Evolutionary conservation across 176 grass and related monocot genomes (phyloP), one percentile per base, ranked within the genome.

Genomic region (Guadua angustifolia): DNA sequence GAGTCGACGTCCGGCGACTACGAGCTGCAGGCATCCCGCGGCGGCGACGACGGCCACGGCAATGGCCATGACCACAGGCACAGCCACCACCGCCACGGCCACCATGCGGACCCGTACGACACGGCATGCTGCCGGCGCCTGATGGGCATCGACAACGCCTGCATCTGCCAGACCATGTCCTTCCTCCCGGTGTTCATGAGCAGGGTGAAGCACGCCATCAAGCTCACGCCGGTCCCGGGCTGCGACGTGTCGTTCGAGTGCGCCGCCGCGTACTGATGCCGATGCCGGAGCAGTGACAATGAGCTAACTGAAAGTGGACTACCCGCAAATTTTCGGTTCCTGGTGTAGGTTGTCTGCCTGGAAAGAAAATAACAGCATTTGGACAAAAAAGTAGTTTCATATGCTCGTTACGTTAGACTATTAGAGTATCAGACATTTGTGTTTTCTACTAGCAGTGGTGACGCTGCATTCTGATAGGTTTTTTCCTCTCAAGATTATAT

Each of bases 111-210:
- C 51, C 90, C 93, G 8, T 85, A 88, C 79, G 91, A 93, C 85
- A 89, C 94, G 6, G 91, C 88, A 16, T 96, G 94, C 75, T 96
- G 94, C 91, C 84, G 91, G 11, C 86, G 94, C 4, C 91, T 96
- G 19, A 87, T 81, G 83, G 86, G 91, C 61, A 85, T 93, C 39
- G 89, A 96, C 71, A 88, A 89, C 64, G 88, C 86, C 11, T 96
- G 94, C 85, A 85, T 96, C 84, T 96, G 94, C 74, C 88, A 93
- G 68, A 66, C 85, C 78, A 87, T 96, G 79, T 79, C 83, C 2
- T 90, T 63, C 68, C 88, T 96, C 49, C 91, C 91, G 0, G 76
- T 85, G n/a, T 96, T 96, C 79, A 86, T 96, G 71, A 91, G 88
- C 81, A 93, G 73, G 79, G 84, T 88, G 2, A 96, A 89, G 68